Evolutionary conservation across 805 yeast genomes (phyloP), one percentile per base, ranked within the genome.

Genomic region (Nakazawaea anatomiae): DNA sequence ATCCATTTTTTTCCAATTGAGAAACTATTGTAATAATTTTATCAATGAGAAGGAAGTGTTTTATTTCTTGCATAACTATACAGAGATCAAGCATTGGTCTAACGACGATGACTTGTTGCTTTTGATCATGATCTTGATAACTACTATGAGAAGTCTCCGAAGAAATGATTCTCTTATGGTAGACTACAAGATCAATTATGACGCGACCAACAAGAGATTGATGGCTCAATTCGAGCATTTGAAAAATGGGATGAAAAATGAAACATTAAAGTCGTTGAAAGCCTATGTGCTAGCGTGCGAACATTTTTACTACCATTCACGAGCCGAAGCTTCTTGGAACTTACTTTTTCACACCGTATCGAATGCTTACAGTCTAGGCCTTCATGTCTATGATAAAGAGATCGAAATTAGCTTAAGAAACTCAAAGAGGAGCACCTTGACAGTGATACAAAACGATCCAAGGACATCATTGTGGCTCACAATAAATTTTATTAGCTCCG

Each of bases 321-420:
- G 71, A 45, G 75, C 74, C 55, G 83, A 78, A 56, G 74, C 74
- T 52, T 66, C 77, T 50, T 78, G 83, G 83, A 70, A 73, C 27
- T 68, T 73, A 65, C 62, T 77, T 64, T 78, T 77, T 54, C 76
- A 72, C 53, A 62, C 73, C 27, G 76, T 78, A 41, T 68, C 80
- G 14, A 70, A 74, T 25, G 77, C 81, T 1, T 78, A 74, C 57
- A 69, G 80, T 0, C 67, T 77, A 49, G 83, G 82, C 0, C 59
- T 78, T 18, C 82, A 78, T 60, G 81, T 77, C 30, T 60, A 67
- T 54, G 67, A 65, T 56, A 55, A 67, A 50, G 56, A 56, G 39
- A 65, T 66, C n/a, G 68, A 57, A 11, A 53, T 60, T n/a, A 57
- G 65, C n/a, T 50, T 67, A 45, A 58, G 60, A 43, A 38, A 54